Percentiles rank a stretch among this genome's conserved stretches.
These are phyloP conservation scores for Leucocoprinus birnbaumii DNA, from an alignment of 768 basidiomycete genomes.

Conservation along the genomic window DNA sequence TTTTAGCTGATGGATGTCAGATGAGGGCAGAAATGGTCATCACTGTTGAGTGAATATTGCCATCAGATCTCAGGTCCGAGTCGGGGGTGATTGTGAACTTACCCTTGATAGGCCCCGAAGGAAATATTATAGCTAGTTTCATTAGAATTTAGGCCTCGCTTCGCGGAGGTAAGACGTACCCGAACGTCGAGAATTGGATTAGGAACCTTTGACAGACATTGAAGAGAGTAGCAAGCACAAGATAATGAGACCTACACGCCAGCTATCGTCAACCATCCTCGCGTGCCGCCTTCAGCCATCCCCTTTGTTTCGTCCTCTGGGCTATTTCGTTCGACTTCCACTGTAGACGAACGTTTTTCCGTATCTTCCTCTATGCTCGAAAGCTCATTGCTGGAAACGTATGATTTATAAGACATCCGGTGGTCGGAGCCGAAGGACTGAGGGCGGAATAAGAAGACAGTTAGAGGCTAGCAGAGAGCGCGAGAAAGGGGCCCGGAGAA, in stretches of 20 bases:
- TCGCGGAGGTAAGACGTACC: neutral
- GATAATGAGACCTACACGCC: conserved; percentile 32
- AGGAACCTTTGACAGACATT: conserved; percentile 36
- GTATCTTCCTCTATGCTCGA: neutral
- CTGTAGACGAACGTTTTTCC: neutral
- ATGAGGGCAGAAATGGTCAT: neutral
- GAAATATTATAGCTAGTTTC: conserved; percentile 30
- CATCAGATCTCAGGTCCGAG: conserved; percentile 7
- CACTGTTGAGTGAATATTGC: neutral
- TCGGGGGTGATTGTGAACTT: conserved; percentile 4
- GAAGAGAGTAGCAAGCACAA: neutral
- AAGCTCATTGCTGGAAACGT: conserved; percentile 1
- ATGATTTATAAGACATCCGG: neutral
- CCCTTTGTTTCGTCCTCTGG: neutral
- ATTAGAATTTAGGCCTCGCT: conserved; percentile 22
- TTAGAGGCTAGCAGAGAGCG: no score
- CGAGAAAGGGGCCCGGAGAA: no score
- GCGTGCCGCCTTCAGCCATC: conserved; percentile 31
- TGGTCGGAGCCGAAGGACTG: neutral
- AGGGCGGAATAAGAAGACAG: neutral
- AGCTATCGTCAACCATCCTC: conserved; percentile 37
- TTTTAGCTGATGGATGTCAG: neutral
- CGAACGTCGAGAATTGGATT: conserved; percentile 12
- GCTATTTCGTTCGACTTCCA: neutral
- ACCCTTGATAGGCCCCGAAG: conserved; percentile 33